Percentiles rank a stretch among this genome's conserved stretches.
These are phyloP conservation scores for Pugionium dolabratum DNA, from an alignment of 345 rosid species.

Conservation along the genomic window DNA sequence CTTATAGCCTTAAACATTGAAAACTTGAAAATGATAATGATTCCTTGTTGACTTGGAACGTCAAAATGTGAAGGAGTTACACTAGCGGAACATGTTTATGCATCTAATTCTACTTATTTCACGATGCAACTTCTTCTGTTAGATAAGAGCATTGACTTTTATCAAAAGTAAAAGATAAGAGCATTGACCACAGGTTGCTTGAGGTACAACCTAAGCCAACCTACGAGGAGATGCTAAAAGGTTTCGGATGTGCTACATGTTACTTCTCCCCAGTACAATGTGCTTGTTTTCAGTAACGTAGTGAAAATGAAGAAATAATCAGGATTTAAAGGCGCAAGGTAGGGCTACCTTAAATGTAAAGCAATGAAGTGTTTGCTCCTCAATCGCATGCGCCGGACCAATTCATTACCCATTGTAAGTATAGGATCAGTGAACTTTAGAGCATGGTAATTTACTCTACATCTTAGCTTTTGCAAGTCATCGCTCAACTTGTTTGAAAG, in stretches of 20 bases:
- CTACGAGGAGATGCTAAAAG: slow-evolving; percentile 17
- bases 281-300: slow-evolving; percentile 6
- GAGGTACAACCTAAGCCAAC: slow-evolving; percentile 3
- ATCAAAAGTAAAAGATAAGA: background rate
- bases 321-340: background rate
- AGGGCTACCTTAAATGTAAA: slow-evolving; percentile 80
- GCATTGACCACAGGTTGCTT: slow-evolving; percentile 6
- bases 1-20: background rate
- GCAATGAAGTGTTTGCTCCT: slow-evolving; percentile 81
- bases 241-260: slow-evolving; percentile 10
- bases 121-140: slow-evolving; percentile 1
- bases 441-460: slow-evolving; percentile 94
- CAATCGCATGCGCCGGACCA: slow-evolving; percentile 79
- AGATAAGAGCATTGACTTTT: background rate
- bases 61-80: slow-evolving; percentile 7
- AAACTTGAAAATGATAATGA: background rate
- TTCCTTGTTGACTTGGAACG: background rate
- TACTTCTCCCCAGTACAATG: background rate
- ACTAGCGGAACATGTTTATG: background rate
- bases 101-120: background rate
- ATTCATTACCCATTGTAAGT: slow-evolving; percentile 68
- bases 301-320: background rate
- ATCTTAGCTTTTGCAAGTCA: slow-evolving; percentile 90
- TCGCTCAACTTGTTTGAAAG: slow-evolving; percentile 82
- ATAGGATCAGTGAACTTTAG: slow-evolving; percentile 83